These are phyloP conservation scores for Crithidia thermophila DNA, from an alignment of 208 protist species.

Conservation along the genomic window DNA sequence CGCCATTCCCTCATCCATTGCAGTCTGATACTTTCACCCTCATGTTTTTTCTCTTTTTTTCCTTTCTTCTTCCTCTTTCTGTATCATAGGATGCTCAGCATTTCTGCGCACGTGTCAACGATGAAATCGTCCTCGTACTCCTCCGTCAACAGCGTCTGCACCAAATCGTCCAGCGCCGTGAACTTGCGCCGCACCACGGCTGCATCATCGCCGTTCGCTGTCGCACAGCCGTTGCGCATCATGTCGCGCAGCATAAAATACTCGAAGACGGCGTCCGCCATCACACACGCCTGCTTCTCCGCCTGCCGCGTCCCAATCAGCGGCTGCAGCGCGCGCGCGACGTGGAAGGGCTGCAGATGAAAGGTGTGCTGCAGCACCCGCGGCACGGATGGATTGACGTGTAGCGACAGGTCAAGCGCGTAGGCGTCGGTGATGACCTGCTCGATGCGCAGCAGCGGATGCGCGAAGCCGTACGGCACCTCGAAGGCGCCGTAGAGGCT, in stretches of 20 bases:
- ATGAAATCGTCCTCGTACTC: conserved; percentile 46
- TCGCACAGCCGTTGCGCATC: conserved; percentile 10
- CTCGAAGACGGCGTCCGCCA: conserved; percentile 51
- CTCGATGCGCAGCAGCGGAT: conserved; percentile 59
- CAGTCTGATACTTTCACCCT: too few species aligned
- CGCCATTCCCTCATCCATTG: too few species aligned
- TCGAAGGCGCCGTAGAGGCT: conserved; percentile 54
- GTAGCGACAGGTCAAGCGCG: conserved; percentile 31
- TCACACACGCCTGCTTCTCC: conserved; percentile 51
- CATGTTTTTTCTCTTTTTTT: background rate
- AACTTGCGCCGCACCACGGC: conserved; percentile 22
- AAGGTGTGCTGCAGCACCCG: conserved; percentile 30
- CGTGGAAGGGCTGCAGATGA: conserved; percentile 29
- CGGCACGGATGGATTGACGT: conserved; percentile 16
- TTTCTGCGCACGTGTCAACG: conserved; percentile 42
- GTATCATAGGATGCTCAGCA: conserved; percentile 28
- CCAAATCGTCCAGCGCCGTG: conserved; percentile 24
- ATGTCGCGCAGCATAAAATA: conserved; percentile 39
- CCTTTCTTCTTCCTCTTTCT: background rate
- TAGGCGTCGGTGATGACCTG: conserved; percentile 59
- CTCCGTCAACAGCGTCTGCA: conserved; percentile 39
- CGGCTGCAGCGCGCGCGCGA: conserved; percentile 29
- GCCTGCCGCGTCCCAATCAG: conserved; percentile 35
- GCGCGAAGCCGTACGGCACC: conserved; percentile 58
- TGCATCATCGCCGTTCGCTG: too few species aligned